Evolutionary conservation across 1,139 yeast genomes (phyloP).

Genomic region (Sugiyamaella neomexicana): DNA sequence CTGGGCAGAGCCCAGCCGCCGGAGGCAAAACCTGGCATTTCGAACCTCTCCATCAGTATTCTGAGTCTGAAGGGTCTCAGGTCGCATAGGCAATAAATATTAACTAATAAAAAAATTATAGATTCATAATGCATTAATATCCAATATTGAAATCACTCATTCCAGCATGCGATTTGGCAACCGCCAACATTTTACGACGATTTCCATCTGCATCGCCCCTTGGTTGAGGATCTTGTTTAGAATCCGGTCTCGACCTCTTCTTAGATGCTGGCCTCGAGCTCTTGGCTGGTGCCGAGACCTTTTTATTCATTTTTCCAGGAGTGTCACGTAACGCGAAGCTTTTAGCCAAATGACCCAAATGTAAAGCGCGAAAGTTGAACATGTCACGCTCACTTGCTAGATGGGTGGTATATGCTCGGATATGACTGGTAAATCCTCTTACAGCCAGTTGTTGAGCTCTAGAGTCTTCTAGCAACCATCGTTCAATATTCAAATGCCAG

Average conservation of each 20-base stretch:
- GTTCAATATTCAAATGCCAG: slow-evolving; percentile 88
- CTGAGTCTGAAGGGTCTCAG: too few species aligned
- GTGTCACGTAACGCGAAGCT: slow-evolving; percentile 92
- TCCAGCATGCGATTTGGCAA: slow-evolving; percentile 71
- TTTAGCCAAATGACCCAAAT: slow-evolving; percentile 93
- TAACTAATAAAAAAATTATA: neutral
- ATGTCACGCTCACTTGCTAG: slow-evolving; percentile 70
- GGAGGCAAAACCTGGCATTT: neutral
- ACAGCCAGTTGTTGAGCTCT: slow-evolving; percentile 69
- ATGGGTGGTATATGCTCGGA: slow-evolving; percentile 97
- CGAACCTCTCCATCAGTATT: too few species aligned
- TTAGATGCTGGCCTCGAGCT: neutral
- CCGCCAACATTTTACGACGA: slow-evolving; percentile 69
- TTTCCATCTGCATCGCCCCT: slow-evolving; percentile 22
- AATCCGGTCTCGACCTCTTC: neutral
- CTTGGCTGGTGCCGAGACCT: slow-evolving; percentile 14
- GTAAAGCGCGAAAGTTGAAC: slow-evolving; percentile 78
- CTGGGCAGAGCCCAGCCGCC: neutral
- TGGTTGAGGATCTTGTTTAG: slow-evolving; percentile 12
- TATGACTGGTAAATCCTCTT: slow-evolving; percentile 81
- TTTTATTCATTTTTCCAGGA: slow-evolving; percentile 54
- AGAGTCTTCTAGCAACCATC: slow-evolving; percentile 71
- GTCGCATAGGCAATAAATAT: neutral
- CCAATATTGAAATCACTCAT: slow-evolving; percentile 75
- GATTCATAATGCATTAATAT: slow-evolving; percentile 22